These are phyloP conservation scores for Fennellomyces sp. DNA, from an alignment of 371 early-diverging fungal species.

Conservation along the genomic window DNA sequence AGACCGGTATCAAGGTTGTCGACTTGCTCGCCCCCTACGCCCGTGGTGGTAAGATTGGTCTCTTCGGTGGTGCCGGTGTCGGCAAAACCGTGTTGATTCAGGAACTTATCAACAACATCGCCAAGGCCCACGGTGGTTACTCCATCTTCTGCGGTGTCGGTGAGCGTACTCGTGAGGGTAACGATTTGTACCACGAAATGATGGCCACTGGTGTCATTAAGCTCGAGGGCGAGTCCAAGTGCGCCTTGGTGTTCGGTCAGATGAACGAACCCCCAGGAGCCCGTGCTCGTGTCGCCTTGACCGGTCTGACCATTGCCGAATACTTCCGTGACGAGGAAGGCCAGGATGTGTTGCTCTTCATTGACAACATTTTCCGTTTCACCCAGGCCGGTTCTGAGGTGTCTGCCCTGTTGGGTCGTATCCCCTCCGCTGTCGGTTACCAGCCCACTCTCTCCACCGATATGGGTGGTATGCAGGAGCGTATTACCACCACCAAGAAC, in stretches of 20 bases:
- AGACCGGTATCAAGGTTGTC: slow-evolving; percentile 99
- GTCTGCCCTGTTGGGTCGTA: slow-evolving; percentile 98
- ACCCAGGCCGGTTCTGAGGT: slow-evolving; percentile 94
- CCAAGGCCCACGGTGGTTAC: slow-evolving; percentile 97
- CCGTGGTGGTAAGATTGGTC: slow-evolving; percentile 93
- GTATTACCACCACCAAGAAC: slow-evolving; percentile 99
- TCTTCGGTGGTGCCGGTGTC: slow-evolving; percentile 63
- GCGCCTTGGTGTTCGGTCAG: slow-evolving; percentile 97
- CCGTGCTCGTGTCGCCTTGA: slow-evolving; percentile 98
- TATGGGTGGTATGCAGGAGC: slow-evolving; percentile 98
- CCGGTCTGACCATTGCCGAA: slow-evolving; percentile 98
- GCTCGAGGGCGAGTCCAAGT: slow-evolving; percentile 92
- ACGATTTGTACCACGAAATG: slow-evolving; percentile 98
- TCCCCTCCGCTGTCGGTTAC: slow-evolving; percentile 99
- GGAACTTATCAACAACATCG: slow-evolving; percentile 97
- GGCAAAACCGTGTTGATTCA: slow-evolving; percentile 97
- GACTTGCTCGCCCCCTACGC: slow-evolving; percentile 98
- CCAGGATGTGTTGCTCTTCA: slow-evolving; percentile 98
- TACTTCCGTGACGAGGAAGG: slow-evolving; percentile 99
- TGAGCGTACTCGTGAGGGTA: slow-evolving; percentile 97
- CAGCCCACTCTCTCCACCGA: slow-evolving; percentile 97
- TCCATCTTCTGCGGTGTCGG: slow-evolving; percentile 97
- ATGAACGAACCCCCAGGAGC: slow-evolving; percentile 99
- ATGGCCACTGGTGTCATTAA: slow-evolving; percentile 92
- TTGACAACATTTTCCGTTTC: slow-evolving; percentile 99